phyloP scores from a whole-genome alignment of 306 rosid species.

The Begonia peltatifolia region DNA sequence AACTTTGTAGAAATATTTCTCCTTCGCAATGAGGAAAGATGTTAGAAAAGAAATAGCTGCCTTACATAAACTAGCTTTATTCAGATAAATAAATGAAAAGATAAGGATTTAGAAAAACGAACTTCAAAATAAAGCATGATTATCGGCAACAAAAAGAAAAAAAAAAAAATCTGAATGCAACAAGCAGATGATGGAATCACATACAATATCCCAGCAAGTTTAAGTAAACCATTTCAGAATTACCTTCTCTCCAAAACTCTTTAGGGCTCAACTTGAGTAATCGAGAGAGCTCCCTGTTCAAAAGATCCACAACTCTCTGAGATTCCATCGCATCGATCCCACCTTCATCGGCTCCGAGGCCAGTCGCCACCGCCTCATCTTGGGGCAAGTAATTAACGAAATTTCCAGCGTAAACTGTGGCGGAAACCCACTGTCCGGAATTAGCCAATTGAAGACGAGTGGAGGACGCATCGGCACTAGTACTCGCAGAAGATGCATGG shows the following conservation, averaged over 20 bases:
- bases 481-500: slow-evolving; percentile 12
- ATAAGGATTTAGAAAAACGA: no score
- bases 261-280: slow-evolving; percentile 69
- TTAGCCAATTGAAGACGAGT: slow-evolving; percentile 23
- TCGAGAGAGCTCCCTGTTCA: slow-evolving; percentile 62
- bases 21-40: no score
- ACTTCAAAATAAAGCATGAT: no score
- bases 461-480: slow-evolving; percentile 7
- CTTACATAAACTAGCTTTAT: no score
- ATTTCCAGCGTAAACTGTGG: slow-evolving; percentile 26
- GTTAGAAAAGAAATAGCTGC: no score
- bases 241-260: slow-evolving; percentile 90
- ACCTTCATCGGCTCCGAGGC: slow-evolving; percentile 72
- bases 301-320: slow-evolving; percentile 86
- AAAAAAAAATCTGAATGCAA: no score
- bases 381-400: slow-evolving; percentile 84
- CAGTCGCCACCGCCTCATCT: slow-evolving; percentile 89
- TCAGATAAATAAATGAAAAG: no score
- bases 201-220: neutral
- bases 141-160: no score
- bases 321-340: slow-evolving; percentile 83
- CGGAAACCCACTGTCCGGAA: slow-evolving; percentile 29
- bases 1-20: no score
- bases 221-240: neutral
- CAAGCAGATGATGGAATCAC: no score